Percentiles rank a stretch among this genome's conserved stretches.
Evolutionary conservation across 257 asterid genomes (phyloP).

Genomic region (Oldenlandia corymbosa): DNA sequence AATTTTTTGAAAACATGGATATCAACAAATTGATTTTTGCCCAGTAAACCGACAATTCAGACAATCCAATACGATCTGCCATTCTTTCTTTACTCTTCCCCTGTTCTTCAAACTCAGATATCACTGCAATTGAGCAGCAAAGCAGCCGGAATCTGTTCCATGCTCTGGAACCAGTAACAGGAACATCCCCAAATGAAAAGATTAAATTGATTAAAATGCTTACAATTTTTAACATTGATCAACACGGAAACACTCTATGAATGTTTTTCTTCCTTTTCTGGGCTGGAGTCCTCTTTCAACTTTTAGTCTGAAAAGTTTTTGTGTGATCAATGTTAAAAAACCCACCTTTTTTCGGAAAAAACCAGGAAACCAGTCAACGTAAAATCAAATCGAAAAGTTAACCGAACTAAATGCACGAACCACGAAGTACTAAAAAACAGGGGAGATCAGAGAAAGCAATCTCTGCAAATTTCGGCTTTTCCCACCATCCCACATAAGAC

Average conservation of each 20-base stretch:
- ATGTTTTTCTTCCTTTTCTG: not conserved
- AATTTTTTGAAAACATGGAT: not conserved
- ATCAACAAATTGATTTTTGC: not conserved
- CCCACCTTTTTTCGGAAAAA: not conserved
- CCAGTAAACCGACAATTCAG: not conserved
- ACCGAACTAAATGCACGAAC: not conserved
- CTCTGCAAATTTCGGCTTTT: not conserved
- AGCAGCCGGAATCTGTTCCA: not conserved
- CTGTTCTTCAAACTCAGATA: not conserved
- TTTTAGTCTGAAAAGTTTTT: not conserved
- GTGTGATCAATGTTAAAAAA: too few species aligned
- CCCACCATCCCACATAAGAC: not conserved
- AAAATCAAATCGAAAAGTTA: not conserved
- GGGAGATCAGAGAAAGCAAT: not conserved
- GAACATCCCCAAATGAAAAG: not conserved
- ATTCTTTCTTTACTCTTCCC: not conserved
- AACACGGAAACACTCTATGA: not conserved
- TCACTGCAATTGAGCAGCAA: not conserved
- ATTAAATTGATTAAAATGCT: not conserved
- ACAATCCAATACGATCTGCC: not conserved
- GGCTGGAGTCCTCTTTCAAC: too few species aligned
- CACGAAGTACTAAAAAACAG: not conserved
- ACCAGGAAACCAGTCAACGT: constrained; percentile 5
- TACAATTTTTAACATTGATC: not conserved
- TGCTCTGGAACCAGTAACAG: not conserved